Base-by-base conservation (phyloP, 2,329 filamentous ascomycete species). In the Penicillium sp. region DNA sequence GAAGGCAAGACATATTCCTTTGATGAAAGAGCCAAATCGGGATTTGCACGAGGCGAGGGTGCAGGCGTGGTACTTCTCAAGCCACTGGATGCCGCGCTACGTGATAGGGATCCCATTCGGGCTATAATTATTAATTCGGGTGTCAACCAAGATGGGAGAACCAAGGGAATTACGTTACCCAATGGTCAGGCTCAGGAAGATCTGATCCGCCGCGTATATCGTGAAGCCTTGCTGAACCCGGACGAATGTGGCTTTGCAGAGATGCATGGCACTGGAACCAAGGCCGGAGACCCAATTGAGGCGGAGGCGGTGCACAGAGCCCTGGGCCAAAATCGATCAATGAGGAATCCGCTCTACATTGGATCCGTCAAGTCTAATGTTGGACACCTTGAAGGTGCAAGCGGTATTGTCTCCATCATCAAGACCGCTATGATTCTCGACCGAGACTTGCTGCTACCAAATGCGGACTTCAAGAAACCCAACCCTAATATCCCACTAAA, bases 261-360 rank as follows among this genome's bases (percentile, higher is more conserved):
- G 78, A 54, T 75, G 72, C 51, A 54, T 25, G 51, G 51, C 1
- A 54, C 51, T 8, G 51, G 51, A 17, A 54, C 14, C 74, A 81
- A 70, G 34, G 70, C 73, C 2, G 78, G 78, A 5, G 77, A 80
- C 39, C 76, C 77, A 0, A 72, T 77, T 18, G 77, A 80, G 40
- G 48, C 48, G 9, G 27, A 20, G 7, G 51, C 51, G 1, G 45
- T 54, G 3, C 46, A 55, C 19, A 32, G 34, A n/a, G 50, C 50
- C 4, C 35, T 54, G 5, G 51, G 50, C 23, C 26, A 43, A 16
- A 42, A 44, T 15, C 45, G 51, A 1, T 50, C 39, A 7, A 14
- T 38, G 1, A 45, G 43, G 16, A 51, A 51, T 13, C 50, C 51
- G 4, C 50, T 54, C 20, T 55, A 54, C 14, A 49, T 62, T 33